Percentiles rank a stretch among this genome's conserved stretches.
These are phyloP conservation scores for Coemansia sp. DNA, from an alignment of 192 early-diverging fungal genomes.

Conservation along the genomic window DNA sequence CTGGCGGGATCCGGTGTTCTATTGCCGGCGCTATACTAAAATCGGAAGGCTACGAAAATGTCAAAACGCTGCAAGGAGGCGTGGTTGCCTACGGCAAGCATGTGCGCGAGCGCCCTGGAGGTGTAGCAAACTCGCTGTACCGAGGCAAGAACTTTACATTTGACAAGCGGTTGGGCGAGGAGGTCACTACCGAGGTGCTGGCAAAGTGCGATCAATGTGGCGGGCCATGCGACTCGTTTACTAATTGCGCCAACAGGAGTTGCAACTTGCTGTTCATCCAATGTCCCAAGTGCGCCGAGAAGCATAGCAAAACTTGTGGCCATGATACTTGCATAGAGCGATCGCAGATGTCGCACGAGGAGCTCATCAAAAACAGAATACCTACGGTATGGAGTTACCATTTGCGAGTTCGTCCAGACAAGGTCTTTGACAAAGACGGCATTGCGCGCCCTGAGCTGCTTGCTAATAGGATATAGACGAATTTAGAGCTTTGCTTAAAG, in stretches of 20 bases:
- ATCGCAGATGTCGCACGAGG: slow-evolving; percentile 42
- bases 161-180: slow-evolving; percentile 73
- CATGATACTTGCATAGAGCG: slow-evolving; percentile 29
- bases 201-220: slow-evolving; percentile 73
- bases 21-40: slow-evolving; percentile 77
- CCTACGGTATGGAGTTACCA: slow-evolving; percentile 43
- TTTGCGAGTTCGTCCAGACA: slow-evolving; percentile 35
- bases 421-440: slow-evolving; percentile 35
- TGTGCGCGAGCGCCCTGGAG: slow-evolving; percentile 41
- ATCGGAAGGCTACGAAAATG: slow-evolving; percentile 62
- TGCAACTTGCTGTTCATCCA: slow-evolving; percentile 76
- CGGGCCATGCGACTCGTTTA: slow-evolving; percentile 59
- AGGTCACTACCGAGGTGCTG: slow-evolving; percentile 62
- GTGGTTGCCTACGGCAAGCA: slow-evolving; percentile 74
- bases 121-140: slow-evolving; percentile 57
- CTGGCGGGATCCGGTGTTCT: slow-evolving; percentile 80
- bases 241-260: slow-evolving; percentile 69
- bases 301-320: slow-evolving; percentile 47
- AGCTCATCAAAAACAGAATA: slow-evolving; percentile 34
- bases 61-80: slow-evolving; percentile 72
- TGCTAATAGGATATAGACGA: background rate
- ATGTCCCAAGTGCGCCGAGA: slow-evolving; percentile 57
- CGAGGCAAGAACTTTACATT: slow-evolving; percentile 82
- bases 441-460: slow-evolving; percentile 16
- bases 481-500: background rate